Evolutionary conservation across 192 early-diverging fungal genomes (phyloP), one percentile per base, ranked within the genome.

Genomic region (Coemansia sp.): DNA sequence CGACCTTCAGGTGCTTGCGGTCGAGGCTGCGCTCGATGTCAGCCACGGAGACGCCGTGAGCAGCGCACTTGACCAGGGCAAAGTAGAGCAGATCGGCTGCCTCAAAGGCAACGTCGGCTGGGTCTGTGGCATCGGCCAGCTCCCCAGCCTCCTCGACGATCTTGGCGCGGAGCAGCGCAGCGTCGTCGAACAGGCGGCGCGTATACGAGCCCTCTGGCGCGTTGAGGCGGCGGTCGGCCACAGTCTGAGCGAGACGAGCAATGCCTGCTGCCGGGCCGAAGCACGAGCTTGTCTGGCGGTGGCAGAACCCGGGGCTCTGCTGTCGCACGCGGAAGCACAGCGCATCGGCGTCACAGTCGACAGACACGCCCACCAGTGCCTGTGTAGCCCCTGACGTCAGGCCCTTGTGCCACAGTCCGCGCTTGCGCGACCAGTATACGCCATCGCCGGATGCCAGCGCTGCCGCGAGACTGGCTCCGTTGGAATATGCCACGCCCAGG

Each of bases 81-180:
- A 99, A 99, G 84, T 97, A 99, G 63, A 99, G 87, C 62, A 98
- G 72, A 75, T 99, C 97, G 16, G 97, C 96, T 8, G 95, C 91
- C 79, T 99, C 96, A 86, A 91, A 96, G 3, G 95, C 94, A 76
- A 98, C 89, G 7, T 98, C 93, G 14, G 89, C 89, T 41, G 84
- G 77, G 1, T 68, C 78, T 2, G 69, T 84, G 44, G 97, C 95
- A 24, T 93, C 88, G 59, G 93, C 94, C 34, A 99, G 73, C 77
- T 98, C 97, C 10, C 90, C 86, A 2, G 97, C 97, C 79, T 98
- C 96, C 74, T 99, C 97, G 81, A 94, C 87, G 66, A 99, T 92
- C 87, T 99, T 99, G 63, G 95, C 88, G 56, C 87, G 79, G 34
- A 99, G 86, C 36, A 99, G 76, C 33, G 78, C 81, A 21, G 88